Base-by-base conservation (phyloP, 345 rosid species). In the Acer saccharum region DNA sequence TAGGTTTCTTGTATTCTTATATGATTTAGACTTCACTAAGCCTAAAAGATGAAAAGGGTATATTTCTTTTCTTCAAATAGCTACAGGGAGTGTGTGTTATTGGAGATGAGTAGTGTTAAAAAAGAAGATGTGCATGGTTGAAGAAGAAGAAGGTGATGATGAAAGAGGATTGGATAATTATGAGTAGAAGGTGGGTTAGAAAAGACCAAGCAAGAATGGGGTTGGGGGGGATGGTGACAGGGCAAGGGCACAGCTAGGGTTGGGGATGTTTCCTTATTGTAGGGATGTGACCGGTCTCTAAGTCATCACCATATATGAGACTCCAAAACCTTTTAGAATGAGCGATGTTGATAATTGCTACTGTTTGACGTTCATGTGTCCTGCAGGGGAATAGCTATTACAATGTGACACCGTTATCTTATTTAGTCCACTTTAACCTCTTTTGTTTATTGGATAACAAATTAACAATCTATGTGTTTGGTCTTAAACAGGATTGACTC, bases 191-290 rank as follows among this genome's bases (percentile, higher is more conserved):
- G 21, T 69, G 58, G 81, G 83, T 80, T 78, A 61, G 73, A 65
- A 64, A 69, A 71, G 78, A 85, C 65, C 50, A 39, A 80, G 74
- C 57, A 52, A 75, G 46, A 76, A 76, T 67, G 80, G 81, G 85
- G 80, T 67, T 69, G 78, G 65, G 75, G 65, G 69, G 10, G 84
- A 86, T 60, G 84, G 83, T 84, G 90, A 90, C 82, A 80, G 75
- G 81, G 86, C 89, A 77, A 77, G 85, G 86, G 83, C 84, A 81
- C 87, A 81, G 83, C 87, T 83, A 71, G 91, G 90, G 87, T 81
- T 85, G 50, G 87, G 84, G 86, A 85, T 87, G 93, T 80, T 84
- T 85, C 89, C 78, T 75, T 78, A 81, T 78, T 85, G 32, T n/a
- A 41, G 10, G 60, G 90, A 87, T 79, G 84, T 87, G 88, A 88